Evolutionary conservation across 768 basidiomycete species (phyloP).

Genomic region (Rickenella mellea): DNA sequence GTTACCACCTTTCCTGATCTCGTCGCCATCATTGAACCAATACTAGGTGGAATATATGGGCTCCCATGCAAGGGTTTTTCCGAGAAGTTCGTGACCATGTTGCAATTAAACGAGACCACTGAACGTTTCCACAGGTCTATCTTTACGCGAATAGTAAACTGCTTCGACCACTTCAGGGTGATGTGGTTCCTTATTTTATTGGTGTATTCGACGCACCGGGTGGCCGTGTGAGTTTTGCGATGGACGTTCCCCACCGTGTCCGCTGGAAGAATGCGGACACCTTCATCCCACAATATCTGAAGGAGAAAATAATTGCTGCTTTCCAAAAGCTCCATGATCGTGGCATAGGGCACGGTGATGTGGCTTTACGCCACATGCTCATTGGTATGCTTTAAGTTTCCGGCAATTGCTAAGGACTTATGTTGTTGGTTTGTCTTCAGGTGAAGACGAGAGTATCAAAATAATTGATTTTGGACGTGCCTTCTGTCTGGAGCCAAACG

Average conservation of each 20-base stretch:
- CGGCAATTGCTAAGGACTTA: conserved; percentile 1
- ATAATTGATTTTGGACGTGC: conserved; percentile 13
- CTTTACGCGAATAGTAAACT: conserved; percentile 10
- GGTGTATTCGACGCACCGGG: conserved; percentile 5
- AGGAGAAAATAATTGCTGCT: conserved; percentile 11
- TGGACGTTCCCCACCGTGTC: conserved; percentile 13
- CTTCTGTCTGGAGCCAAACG: conserved; percentile 2
- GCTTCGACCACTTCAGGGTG: conserved; percentile 15
- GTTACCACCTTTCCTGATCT: background rate
- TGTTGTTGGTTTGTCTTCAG: conserved; percentile 2
- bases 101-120: background rate
- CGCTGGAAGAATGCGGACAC: conserved; percentile 12
- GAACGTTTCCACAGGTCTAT: conserved; percentile 6
- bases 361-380: conserved; percentile 11
- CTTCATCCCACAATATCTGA: conserved; percentile 4
- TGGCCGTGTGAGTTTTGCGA: conserved; percentile 9
- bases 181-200: conserved; percentile 10
- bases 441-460: conserved; percentile 8
- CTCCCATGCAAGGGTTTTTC: conserved; percentile 5
- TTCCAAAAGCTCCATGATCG: conserved; percentile 13
- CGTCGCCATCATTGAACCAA: background rate
- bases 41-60: conserved; percentile 3
- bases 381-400: conserved; percentile 9
- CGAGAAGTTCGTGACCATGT: conserved; percentile 2
- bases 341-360: conserved; percentile 14